A percentile compares a stretch with the other conserved stretches of the same genome.
These are phyloP conservation scores for Diaporthe sp. DNA, from an alignment of 2,329 filamentous ascomycete species.

Conservation along the genomic window DNA sequence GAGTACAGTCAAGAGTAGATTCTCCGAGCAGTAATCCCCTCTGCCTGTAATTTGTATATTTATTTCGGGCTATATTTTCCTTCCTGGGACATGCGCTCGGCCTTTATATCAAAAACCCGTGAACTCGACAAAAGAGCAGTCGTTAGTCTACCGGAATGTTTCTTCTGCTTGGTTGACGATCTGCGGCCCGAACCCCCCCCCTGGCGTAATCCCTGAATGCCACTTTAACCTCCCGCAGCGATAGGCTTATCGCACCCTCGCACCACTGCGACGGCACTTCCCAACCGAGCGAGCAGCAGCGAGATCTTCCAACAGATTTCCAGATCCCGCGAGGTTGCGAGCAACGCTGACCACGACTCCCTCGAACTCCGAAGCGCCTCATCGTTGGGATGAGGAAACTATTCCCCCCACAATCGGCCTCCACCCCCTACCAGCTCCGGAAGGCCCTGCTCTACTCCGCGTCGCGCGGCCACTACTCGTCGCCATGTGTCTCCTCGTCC, in stretches of 20 bases:
- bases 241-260: constrained; percentile 30
- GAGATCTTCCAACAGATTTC: constrained; percentile 11
- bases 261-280: constrained; percentile 5
- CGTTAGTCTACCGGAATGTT: not conserved
- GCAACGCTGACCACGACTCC: not conserved
- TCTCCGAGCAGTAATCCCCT: not conserved
- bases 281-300: constrained; percentile 17
- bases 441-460: constrained; percentile 35
- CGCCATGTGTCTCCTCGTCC: constrained; percentile 38
- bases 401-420: constrained; percentile 49
- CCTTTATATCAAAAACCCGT: not conserved
- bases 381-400: constrained; percentile 57
- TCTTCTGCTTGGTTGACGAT: constrained; percentile 16
- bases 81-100: not conserved
- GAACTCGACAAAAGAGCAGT: not conserved
- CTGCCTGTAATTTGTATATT: not conserved
- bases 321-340: not conserved
- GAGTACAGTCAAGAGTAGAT: not conserved
- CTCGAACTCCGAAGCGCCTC: constrained; percentile 38
- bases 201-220: not conserved
- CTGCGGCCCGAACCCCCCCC: constrained; percentile 12
- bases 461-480: not conserved
- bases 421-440: constrained; percentile 37
- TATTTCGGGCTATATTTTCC: not conserved
- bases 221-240: constrained; percentile 11